These are phyloP conservation scores for Saccharomycopsis fermentans DNA, from an alignment of 805 yeast genomes.

Conservation along the genomic window DNA sequence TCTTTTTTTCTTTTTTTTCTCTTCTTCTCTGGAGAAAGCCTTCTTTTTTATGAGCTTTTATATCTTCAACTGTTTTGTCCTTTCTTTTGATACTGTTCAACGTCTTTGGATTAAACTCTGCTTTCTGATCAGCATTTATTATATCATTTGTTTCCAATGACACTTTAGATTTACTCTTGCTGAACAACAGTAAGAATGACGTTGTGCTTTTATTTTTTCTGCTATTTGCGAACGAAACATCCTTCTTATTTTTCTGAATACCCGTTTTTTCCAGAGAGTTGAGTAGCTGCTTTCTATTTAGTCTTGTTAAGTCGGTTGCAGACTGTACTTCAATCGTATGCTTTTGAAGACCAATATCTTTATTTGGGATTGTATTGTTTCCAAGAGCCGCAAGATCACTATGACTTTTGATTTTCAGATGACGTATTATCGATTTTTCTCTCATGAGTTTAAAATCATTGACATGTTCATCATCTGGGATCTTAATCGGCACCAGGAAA, in stretches of 20 bases:
- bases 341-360: not conserved
- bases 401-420: not conserved
- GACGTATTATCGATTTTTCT: not conserved
- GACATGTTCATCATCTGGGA: not conserved
- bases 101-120: slow-evolving; percentile 11
- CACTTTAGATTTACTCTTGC: slow-evolving; percentile 1
- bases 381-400: not conserved
- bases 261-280: not conserved
- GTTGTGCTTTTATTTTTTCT: slow-evolving; percentile 2
- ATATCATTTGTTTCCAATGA: not conserved
- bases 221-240: not conserved
- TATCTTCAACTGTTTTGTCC: slow-evolving; percentile 9
- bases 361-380: too few species aligned
- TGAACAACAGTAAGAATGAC: slow-evolving; percentile 13
- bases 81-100: slow-evolving; percentile 12
- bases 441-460: not conserved
- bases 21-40: not conserved
- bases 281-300: not conserved
- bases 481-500: not conserved
- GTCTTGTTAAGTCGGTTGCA: not conserved
- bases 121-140: slow-evolving; percentile 2
- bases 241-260: not conserved
- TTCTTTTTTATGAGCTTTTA: slow-evolving; percentile 8
- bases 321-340: not conserved
- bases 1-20: not conserved